Base-by-base conservation (phyloP, 2,329 filamentous ascomycete genomes). In the Aspergillus candidus region DNA sequence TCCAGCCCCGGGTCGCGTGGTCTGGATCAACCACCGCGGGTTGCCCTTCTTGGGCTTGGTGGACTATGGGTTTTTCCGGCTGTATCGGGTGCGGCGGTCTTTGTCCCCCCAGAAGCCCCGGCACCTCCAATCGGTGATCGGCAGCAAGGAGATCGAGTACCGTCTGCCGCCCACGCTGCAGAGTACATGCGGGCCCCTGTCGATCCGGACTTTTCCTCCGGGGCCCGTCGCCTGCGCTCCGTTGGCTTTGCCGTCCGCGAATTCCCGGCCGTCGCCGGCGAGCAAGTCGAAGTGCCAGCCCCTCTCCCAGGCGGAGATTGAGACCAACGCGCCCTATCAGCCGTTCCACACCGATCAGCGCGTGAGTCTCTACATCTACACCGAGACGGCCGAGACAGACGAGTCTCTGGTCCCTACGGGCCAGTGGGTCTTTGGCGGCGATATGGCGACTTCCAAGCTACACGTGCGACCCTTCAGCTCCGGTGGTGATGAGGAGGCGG, bases 291-390 rank as follows among this genome's bases (percentile, higher is more conserved):
- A 72, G 69, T 57, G 69, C 64, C 57, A 77, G 72, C 62, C 84
- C 72, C 66, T 86, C 69, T 62, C 85, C 71, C 62, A 90, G 79
- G 88, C 88, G 5, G 90, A 96, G 71, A 94, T 95, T 52, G 93
- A 98, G 61, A 95, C 91, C 1, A 96, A 91, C 59, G 86, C 90
- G 4, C 88, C 91, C 2, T 97, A 95, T 57, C 90, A 95, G 58
- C 91, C 93, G 1, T 96, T 97, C 71, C 91, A 97, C 63, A 93
- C 90, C 0, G 90, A 97, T 59, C 79, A 82, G 43, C 81, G 91
- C 3, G 86, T 97, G 35, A 80, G 77, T n/a, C 73, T 96, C 22
- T 86, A 82, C 53, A 77, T 88, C 34, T 86, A 84, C 59, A 67
- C 60, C 56, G 41, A 55, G 6, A 49, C 47, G 29, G 63, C 55